These are phyloP conservation scores for Penicillium samsonianum DNA, from an alignment of 495 filamentous ascomycete species.

Conservation along the genomic window DNA sequence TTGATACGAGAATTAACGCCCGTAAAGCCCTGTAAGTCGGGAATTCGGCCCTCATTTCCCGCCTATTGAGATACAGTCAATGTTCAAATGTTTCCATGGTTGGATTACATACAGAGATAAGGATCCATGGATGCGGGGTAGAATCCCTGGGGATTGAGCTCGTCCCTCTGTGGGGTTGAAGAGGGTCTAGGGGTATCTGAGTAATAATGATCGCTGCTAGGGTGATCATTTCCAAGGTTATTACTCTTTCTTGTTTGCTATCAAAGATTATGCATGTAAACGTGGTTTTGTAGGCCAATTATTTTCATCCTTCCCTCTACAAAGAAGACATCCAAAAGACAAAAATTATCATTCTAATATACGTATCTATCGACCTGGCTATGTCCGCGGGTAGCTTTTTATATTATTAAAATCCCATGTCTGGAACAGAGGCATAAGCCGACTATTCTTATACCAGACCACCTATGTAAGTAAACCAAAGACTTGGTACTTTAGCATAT, in stretches of 20 bases:
- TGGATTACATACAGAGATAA: not conserved
- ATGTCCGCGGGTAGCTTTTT: too few species aligned
- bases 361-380: not conserved
- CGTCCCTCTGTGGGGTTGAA: not conserved
- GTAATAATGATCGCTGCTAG: not conserved
- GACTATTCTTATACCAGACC: not conserved
- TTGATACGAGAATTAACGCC: not conserved
- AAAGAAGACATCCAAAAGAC: not conserved
- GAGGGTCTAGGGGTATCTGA: not conserved
- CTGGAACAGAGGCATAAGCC: not conserved
- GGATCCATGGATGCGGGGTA: slow-evolving; percentile 10
- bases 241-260: slow-evolving; percentile 2
- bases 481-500: not conserved
- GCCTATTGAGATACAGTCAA: not conserved
- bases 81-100: too few species aligned
- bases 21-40: not conserved
- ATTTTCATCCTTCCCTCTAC: not conserved
- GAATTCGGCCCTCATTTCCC: not conserved
- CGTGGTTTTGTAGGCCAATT: not conserved
- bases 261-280: not conserved
- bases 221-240: slow-evolving; percentile 14
- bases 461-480: not conserved
- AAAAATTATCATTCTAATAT: not conserved
- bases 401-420: not conserved
- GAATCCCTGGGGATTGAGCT: too few species aligned